phyloP scores from a whole-genome alignment of 2,329 filamentous ascomycete genomes.

The Madurella mycetomatis region DNA sequence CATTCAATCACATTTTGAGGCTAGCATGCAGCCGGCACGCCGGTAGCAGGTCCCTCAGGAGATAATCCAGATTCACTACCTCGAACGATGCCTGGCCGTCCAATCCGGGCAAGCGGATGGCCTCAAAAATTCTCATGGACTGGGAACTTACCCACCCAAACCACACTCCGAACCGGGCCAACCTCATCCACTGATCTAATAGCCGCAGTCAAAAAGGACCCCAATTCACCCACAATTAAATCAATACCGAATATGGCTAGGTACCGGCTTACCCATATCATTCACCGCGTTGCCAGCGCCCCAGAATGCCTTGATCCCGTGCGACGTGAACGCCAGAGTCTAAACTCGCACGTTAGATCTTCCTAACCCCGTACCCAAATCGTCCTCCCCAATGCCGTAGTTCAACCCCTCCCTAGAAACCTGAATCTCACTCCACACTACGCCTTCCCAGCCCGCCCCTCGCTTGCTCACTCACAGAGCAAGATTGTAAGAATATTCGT shows the following conservation, averaged over 20 bases:
- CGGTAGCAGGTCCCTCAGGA: too few species aligned
- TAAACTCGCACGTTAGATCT: neutral
- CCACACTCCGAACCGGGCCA: too few species aligned
- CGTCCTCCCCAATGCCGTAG: neutral
- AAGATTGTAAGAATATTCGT: constrained; percentile 66
- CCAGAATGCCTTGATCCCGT: neutral
- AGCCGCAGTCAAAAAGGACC: neutral
- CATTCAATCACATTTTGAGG: too few species aligned
- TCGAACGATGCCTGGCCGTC: too few species aligned
- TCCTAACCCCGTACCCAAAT: neutral
- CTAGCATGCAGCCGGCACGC: too few species aligned
- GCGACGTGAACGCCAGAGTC: neutral
- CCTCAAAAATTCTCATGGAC: too few species aligned
- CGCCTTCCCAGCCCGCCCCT: neutral
- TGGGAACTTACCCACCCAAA: too few species aligned
- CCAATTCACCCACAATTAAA: neutral
- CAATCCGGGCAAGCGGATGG: too few species aligned
- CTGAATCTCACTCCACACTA: neutral
- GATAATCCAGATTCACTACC: too few species aligned
- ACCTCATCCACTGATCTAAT: too few species aligned
- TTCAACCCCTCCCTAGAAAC: neutral
- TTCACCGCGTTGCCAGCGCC: constrained; percentile 6
- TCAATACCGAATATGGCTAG: neutral
- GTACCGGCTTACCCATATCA: constrained; percentile 1
- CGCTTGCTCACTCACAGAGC: constrained; percentile 43